A percentile compares a stretch with the other conserved stretches of the same genome.
Conservation (phyloP, 73 alveolate species). For the Blepharisma japonicum region DNA sequence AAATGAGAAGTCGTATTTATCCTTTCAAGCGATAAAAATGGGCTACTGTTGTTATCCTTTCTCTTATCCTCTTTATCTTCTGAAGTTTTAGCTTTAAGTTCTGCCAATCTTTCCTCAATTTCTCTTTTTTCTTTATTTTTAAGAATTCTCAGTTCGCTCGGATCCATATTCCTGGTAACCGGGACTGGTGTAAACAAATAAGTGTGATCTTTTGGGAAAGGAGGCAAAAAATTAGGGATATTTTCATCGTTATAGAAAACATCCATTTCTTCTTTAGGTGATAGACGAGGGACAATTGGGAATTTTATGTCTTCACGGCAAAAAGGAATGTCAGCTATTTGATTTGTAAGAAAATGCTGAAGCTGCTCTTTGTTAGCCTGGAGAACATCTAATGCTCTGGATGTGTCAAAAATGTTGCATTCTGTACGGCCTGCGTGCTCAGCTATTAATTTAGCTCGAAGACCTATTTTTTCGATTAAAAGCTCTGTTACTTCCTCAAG, state of each 20-base stretch:
- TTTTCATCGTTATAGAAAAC: neutral
- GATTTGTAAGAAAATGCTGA: neutral
- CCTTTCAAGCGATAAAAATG: no score
- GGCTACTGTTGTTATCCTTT: no score
- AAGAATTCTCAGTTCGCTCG: neutral
- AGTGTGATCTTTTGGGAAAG: constrained; percentile 4
- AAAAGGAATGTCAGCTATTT: neutral
- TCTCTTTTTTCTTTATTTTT: constrained; percentile 26
- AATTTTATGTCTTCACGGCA: neutral
- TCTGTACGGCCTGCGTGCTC: constrained; percentile 27
- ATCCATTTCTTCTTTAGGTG: neutral
- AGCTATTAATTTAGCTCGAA: constrained; percentile 16
- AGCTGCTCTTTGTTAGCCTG: neutral
- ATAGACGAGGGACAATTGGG: neutral
- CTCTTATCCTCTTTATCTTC: no score
- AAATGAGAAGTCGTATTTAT: no score
- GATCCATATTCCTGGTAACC: constrained; percentile 17
- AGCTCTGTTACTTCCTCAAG: constrained; percentile 5
- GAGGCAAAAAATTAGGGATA: constrained; percentile 1
- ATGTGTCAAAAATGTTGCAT: neutral
- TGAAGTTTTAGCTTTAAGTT: neutral
- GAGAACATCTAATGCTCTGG: neutral
- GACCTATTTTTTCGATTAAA: constrained; percentile 22
- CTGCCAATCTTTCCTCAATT: constrained; percentile 23
- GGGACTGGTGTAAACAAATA: constrained; percentile 29